These are phyloP conservation scores for Funneliformis mosseae DNA, from an alignment of 192 early-diverging fungal species.

Conservation along the genomic window DNA sequence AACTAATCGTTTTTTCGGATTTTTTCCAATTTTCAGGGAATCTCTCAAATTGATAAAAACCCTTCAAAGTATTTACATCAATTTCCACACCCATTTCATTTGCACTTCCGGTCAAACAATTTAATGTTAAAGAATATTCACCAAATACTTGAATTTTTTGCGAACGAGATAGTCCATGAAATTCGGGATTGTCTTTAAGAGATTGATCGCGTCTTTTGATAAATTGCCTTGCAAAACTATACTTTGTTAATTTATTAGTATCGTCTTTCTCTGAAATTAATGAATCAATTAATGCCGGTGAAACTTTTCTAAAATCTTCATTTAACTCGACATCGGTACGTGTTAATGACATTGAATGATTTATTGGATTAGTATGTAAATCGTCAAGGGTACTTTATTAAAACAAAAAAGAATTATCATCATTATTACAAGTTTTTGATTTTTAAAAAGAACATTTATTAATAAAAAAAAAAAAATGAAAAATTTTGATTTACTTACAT, in stretches of 20 bases:
- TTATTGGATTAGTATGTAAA: neutral
- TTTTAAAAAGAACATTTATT: too few species aligned
- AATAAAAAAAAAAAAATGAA: too few species aligned
- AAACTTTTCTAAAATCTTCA: neutral
- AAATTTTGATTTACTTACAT: neutral
- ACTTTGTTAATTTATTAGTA: neutral
- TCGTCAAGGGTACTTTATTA: neutral
- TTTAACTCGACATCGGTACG: neutral
- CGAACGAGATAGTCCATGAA: neutral
- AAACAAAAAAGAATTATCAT: too few species aligned
- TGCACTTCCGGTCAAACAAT: neutral
- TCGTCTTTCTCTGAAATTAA: neutral
- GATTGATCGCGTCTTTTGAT: neutral
- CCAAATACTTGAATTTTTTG: neutral
- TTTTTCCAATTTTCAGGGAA: neutral
- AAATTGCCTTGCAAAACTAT: neutral
- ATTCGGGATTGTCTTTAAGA: neutral
- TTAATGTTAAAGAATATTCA: neutral
- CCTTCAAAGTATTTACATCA: neutral
- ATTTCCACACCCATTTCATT: neutral
- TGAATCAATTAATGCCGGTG: neutral
- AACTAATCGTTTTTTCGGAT: neutral
- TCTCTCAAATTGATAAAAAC: neutral
- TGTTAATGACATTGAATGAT: neutral
- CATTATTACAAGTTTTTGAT: too few species aligned